These are phyloP conservation scores for Pulicaria dysenterica DNA, from an alignment of 129 eudicot genomes.

Conservation along the genomic window DNA sequence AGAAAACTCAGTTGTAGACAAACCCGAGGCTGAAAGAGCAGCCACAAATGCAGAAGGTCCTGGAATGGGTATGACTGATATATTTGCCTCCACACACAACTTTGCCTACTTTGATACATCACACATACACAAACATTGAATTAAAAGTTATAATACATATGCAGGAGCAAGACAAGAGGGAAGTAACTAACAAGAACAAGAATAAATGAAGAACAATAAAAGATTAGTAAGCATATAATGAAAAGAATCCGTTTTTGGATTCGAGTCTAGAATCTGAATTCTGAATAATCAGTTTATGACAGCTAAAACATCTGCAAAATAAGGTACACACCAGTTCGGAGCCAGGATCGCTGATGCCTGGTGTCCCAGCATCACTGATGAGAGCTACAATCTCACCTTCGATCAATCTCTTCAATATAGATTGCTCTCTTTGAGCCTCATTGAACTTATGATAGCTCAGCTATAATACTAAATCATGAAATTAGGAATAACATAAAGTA, in stretches of 20 bases:
- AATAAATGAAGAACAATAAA: not conserved
- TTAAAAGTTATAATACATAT: not conserved
- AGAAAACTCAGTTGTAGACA: constrained; percentile 78
- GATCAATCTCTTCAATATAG: constrained; percentile 60
- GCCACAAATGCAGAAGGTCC: constrained; percentile 92
- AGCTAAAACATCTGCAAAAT: not conserved
- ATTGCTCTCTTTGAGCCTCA: constrained; percentile 76
- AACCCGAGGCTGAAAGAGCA: constrained; percentile 93
- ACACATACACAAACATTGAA: not conserved
- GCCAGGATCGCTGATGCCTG: constrained; percentile 97
- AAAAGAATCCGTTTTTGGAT: not conserved
- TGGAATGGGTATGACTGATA: constrained; percentile 77
- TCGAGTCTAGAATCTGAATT: not conserved
- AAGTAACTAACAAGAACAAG: not conserved
- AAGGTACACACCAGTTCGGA: constrained; percentile 57
- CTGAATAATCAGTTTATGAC: not conserved
- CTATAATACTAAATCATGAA: constrained; percentile 61
- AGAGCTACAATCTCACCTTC: constrained; percentile 82
- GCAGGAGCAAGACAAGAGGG: no score
- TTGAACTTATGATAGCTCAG: constrained; percentile 93
- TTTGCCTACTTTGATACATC: constrained; percentile 52
- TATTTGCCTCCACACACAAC: constrained; percentile 64
- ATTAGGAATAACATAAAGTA: constrained; percentile 33
- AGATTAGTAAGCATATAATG: not conserved
- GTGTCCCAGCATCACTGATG: constrained; percentile 94